Evolutionary conservation across 495 filamentous ascomycete genomes (phyloP), one percentile per base, ranked within the genome.

Genomic region (Usnea hakonensis): DNA sequence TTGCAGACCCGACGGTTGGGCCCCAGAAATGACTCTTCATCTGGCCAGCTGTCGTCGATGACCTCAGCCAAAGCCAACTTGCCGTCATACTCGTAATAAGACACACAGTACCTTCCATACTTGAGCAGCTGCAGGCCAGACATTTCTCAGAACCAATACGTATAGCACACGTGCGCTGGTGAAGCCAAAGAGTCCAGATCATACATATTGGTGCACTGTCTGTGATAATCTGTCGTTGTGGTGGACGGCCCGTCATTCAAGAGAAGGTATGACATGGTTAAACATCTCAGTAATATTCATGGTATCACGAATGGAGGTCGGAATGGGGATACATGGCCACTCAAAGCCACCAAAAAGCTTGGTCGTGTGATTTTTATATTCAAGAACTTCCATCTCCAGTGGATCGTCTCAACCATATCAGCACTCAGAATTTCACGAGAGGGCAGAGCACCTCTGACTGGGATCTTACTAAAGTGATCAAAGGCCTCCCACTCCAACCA

Each of bases 321-420:
- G 8, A 16, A n/a, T 23, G 60, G 50, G 11, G 60, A 56, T 9
- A 30, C n/a, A 55, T 62, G 60, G 60, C 60, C 30, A 43, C 3
- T 17, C 38, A 30, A 21, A 4, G 23, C 38, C n/a, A 37, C 36
- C 5, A 62, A 37, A 62, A 28, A 3, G 37, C 14, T 4, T 55
- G 37, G 35, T 62, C 60, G 0, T 62, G 60, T 56, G 60, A 52
- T 2, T 62, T 62, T 19, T 62, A 52, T n/a, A 35, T 62, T 13
- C 28, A 32, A 13, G 28, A 55, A 11, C 55, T 46, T 10, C 5
- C 28, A 9, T 23, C 19, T 36, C 37, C 36, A 11, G 13, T 16
- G 13, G 60, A 44, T 35, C 37, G 38, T 10, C 60, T 62, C 8
- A 62, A 43, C 11, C 60, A 62, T 32, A 62, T 62, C 30, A 38